Evolutionary conservation across 2,329 filamentous ascomycete species (phyloP).

Genomic region (Fusarium verticillioides): DNA sequence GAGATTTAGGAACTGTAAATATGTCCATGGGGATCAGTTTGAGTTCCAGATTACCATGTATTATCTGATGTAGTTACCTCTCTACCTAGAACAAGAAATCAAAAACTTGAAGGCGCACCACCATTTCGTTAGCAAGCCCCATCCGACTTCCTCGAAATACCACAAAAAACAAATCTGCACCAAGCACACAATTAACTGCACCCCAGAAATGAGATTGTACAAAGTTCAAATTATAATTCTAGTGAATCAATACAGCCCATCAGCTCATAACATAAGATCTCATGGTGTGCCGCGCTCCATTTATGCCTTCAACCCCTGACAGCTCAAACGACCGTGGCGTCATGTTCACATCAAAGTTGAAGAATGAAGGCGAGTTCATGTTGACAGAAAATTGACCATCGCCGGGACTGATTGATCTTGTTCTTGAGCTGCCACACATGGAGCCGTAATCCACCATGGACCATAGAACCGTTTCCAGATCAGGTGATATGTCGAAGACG

Average conservation of each 20-base stretch:
- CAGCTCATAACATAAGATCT: not conserved
- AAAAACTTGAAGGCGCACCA: rapidly evolving
- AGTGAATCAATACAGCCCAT: not conserved
- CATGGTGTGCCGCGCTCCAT: not conserved
- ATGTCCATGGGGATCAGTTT: rapidly evolving
- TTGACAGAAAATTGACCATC: not conserved
- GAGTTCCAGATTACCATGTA: not conserved
- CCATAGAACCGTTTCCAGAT: not conserved
- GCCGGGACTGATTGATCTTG: not conserved
- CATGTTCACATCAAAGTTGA: not conserved
- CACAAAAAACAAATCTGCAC: rapidly evolving
- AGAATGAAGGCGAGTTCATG: not conserved
- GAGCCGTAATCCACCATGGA: not conserved
- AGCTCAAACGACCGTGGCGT: not conserved
- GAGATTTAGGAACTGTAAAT: rapidly evolving
- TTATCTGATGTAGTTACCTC: too few species aligned
- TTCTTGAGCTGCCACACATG: not conserved
- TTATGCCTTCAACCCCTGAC: not conserved
- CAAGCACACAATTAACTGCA: rapidly evolving
- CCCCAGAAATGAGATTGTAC: not conserved
- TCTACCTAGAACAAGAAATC: not conserved
- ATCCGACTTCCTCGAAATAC: not conserved
- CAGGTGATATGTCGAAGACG: not conserved
- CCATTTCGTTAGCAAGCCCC: not conserved
- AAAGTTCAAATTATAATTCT: rapidly evolving